Conservation (phyloP, 164 flowering plant species). For the Warburgia ugandensis region DNA sequence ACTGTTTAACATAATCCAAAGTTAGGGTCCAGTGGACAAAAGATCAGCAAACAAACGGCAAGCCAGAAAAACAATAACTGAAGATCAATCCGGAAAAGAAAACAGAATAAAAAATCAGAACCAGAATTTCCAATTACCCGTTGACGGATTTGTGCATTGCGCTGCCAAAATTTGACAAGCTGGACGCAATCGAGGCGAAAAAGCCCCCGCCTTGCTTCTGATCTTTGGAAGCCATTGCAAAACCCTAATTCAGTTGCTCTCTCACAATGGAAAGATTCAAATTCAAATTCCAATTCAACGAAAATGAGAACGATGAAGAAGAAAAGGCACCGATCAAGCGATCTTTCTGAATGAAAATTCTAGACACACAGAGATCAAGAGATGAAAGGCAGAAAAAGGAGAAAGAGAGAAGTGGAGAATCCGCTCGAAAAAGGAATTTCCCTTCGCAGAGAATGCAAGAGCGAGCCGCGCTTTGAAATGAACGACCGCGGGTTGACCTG, state of each 20-base stretch:
- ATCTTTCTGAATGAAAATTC: too few species aligned
- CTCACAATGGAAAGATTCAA: too few species aligned
- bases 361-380: too few species aligned
- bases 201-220: constrained; percentile 42
- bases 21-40: not conserved
- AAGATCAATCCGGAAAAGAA: not conserved
- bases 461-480: too few species aligned
- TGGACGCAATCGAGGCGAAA: constrained; percentile 37
- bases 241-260: too few species aligned
- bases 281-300: not conserved
- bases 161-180: constrained; percentile 30
- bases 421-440: too few species aligned
- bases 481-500: too few species aligned
- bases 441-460: too few species aligned
- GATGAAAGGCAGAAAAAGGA: too few species aligned
- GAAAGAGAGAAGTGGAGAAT: too few species aligned
- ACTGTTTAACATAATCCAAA: not conserved
- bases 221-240: constrained; percentile 47
- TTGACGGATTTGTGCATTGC: constrained; percentile 48
- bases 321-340: not conserved
- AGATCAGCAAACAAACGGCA: not conserved
- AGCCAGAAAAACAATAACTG: not conserved
- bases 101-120: not conserved
- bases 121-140: constrained; percentile 22
- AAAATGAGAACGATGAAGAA: not conserved